Conservation (phyloP, 2,329 filamentous ascomycete genomes). For the Nothopassalora personata region DNA sequence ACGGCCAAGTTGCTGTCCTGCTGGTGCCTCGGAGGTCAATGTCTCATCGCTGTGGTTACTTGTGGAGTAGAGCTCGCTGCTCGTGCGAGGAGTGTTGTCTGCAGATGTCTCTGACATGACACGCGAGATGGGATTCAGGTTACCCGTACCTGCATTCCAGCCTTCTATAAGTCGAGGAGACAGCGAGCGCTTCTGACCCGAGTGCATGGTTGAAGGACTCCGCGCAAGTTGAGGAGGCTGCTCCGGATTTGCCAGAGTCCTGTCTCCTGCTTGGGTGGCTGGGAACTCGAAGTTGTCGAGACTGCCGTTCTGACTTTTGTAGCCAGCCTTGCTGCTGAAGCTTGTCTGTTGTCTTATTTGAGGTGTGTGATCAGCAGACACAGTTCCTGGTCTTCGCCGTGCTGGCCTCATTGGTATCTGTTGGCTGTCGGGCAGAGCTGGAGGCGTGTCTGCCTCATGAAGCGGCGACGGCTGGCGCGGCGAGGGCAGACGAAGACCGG, state of each 20-base stretch:
- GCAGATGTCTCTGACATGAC: conserved; percentile 74
- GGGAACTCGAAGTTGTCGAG: conserved; percentile 30
- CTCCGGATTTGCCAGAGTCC: conserved; percentile 18
- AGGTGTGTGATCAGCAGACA: conserved; percentile 30
- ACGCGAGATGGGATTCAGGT: conserved; percentile 55
- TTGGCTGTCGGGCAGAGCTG: conserved; percentile 14
- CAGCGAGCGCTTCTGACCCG: conserved; percentile 28
- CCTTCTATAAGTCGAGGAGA: conserved; percentile 34
- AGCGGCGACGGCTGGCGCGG: conserved; percentile 39
- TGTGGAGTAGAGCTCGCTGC: conserved; percentile 88
- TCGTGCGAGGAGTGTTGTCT: conserved; percentile 76
- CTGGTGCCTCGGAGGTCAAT: conserved; percentile 68
- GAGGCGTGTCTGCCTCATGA: conserved; percentile 36
- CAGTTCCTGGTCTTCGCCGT: conserved; percentile 25
- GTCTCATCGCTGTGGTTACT: conserved; percentile 96
- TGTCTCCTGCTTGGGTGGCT: conserved; percentile 14
- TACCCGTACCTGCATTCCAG: conserved; percentile 42
- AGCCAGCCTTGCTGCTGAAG: conserved; percentile 11
- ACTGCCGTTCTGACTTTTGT: conserved; percentile 5
- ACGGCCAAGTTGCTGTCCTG: conserved; percentile 49
- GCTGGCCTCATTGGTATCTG: conserved; percentile 20
- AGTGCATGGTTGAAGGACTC: conserved; percentile 31
- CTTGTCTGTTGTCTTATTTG: conserved; percentile 22
- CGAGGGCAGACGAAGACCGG: conserved; percentile 11
- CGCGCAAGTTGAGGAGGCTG: conserved; percentile 25